Evolutionary conservation across 441 rosid genomes (phyloP), one percentile per base, ranked within the genome.

Genomic region (Jatropha podagrica): DNA sequence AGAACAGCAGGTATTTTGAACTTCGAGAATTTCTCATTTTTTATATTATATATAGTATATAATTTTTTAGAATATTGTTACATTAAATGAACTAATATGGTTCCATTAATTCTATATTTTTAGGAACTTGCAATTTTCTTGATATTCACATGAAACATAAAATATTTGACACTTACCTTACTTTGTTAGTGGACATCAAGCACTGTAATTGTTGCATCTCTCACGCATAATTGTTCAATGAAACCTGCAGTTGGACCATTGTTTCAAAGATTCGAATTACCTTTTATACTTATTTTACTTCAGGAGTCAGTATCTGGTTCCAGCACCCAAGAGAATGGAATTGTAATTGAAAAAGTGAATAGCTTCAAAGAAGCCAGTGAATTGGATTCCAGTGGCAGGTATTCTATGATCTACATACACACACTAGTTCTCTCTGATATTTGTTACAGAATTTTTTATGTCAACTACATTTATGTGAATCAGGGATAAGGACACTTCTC

Each of bases 231-330:
- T 68, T 62, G 51, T 37, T 23, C 0, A 14, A 12, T 17, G 4
- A 67, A 51, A 51, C n/a, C 51, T 72, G 5, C 49, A 2, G 63
- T 61, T 32, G 67, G 51, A 3, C 5, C 1, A 42, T 56, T 62
- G 49, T 27, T 76, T 77, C 18, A 27, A 9, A 17, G 61, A 18
- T 65, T n/a, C 23, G 0, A 23, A 23, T 78, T 66, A 4, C 41
- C 46, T 32, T 49, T 67, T 77, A 38, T 72, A 59, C 54, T 74
- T 40, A 10, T 55, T 63, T 68, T 38, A 60, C 75, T 55, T 62
- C 87, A 95, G 97, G 97, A 85, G 73, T 77, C 85, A 37, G 37
- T 84, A 42, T 88, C 88, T 73, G 89, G 88, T 76, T 81, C 87
- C 72, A 79, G 81, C 82, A 79, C 78, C 84, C 88, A 78, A 71